Percentiles rank a stretch among this genome's conserved stretches.
phyloP scores from a whole-genome alignment of 768 basidiomycete species.

The Pisolithus tinctorius region DNA sequence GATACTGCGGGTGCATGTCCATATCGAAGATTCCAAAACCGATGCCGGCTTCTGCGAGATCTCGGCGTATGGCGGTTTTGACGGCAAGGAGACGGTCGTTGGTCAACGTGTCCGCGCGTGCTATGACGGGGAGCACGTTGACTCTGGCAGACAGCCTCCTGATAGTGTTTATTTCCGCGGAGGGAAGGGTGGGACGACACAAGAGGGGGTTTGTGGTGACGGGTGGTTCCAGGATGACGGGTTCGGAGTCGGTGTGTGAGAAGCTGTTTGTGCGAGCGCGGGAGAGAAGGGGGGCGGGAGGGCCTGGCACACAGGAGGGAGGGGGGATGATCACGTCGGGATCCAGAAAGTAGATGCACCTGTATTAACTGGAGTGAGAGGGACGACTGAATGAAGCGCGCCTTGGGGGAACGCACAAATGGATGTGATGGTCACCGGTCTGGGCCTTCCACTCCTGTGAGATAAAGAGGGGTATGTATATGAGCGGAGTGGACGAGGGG shows the following conservation, averaged over 20 bases:
- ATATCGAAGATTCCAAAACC: slow-evolving; percentile 87
- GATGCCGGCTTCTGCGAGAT: slow-evolving; percentile 79
- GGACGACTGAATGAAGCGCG: slow-evolving; percentile 25
- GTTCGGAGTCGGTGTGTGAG: slow-evolving; percentile 65
- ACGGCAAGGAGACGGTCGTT: slow-evolving; percentile 76
- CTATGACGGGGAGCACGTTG: slow-evolving; percentile 83
- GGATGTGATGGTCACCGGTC: slow-evolving; percentile 70
- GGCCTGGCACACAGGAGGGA: slow-evolving; percentile 60
- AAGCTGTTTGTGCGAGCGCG: slow-evolving; percentile 66
- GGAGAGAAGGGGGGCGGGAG: slow-evolving; percentile 60
- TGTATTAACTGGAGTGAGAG: slow-evolving; percentile 27
- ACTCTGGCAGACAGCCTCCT: slow-evolving; percentile 74
- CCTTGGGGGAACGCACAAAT: slow-evolving; percentile 50
- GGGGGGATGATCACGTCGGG: slow-evolving; percentile 75
- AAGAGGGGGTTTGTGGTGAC: slow-evolving; percentile 66
- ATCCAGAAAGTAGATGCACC: slow-evolving; percentile 85
- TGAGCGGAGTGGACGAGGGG: slow-evolving; percentile 14
- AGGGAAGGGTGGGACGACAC: slow-evolving; percentile 60
- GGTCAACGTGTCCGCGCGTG: slow-evolving; percentile 73
- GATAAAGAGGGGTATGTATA: slow-evolving; percentile 12
- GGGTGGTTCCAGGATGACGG: slow-evolving; percentile 75
- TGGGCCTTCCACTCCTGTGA: slow-evolving; percentile 65
- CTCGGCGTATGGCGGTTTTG: slow-evolving; percentile 72
- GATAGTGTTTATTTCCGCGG: slow-evolving; percentile 69
- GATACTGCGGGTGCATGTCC: slow-evolving; percentile 48